A percentile compares a stretch with the other conserved stretches of the same genome.
Evolutionary conservation across 75 land plant species (phyloP).

Genomic region (Picea glauca): DNA sequence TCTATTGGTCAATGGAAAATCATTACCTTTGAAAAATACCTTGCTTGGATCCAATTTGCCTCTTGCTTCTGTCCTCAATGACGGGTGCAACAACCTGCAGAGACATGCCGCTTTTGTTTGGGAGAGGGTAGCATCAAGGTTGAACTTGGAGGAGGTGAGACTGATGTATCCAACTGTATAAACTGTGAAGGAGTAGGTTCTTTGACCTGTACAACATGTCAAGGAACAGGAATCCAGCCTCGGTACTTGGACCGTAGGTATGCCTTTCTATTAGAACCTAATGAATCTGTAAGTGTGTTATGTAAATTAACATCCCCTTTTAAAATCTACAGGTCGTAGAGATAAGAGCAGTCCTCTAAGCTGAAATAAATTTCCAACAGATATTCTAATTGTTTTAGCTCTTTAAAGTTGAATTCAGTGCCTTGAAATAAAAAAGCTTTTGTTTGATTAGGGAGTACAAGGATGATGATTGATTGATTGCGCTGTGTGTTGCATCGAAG

Average conservation of each 20-base stretch:
- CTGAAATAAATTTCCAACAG: too few species aligned
- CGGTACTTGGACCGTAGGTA: constrained; percentile 95
- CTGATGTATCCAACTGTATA: constrained; percentile 78
- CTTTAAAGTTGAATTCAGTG: background rate
- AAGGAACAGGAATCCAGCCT: constrained; percentile 93
- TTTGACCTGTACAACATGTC: constrained; percentile 95
- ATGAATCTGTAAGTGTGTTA: background rate
- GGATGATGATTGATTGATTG: constrained; percentile 12
- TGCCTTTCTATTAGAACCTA: background rate
- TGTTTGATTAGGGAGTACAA: constrained; percentile 4
- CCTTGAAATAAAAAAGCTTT: background rate
- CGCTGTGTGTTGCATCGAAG: background rate
- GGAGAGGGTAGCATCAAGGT: constrained; percentile 78
- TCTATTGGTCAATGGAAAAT: background rate
- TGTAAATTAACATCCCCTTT: background rate
- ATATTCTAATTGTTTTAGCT: background rate
- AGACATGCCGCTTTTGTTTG: constrained; percentile 85
- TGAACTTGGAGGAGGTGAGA: constrained; percentile 81
- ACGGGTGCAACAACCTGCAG: constrained; percentile 26
- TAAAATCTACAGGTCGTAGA: background rate
- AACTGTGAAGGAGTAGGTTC: constrained; percentile 96
- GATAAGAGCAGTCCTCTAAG: background rate
- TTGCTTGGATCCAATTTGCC: background rate
- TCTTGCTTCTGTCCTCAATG: background rate
- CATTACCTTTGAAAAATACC: background rate